Evolutionary conservation across 495 filamentous ascomycete species (phyloP), one percentile per base, ranked within the genome.

Genomic region (Astrocystis sublimbata): DNA sequence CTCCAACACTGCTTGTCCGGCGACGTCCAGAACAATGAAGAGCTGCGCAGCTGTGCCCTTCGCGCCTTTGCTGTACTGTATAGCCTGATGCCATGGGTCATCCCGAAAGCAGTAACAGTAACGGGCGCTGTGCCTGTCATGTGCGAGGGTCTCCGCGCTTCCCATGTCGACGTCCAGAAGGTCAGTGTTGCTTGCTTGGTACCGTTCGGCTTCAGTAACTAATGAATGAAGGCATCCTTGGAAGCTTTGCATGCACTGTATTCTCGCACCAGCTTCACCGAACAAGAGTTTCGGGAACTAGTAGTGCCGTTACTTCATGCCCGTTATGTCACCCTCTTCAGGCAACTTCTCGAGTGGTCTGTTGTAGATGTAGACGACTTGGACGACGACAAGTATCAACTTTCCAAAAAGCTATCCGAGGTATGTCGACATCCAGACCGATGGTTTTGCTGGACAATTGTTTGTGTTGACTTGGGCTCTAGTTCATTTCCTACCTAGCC

Each of bases 391-490:
- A 93, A 92, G 71, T 98, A 98, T 71, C 83, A 90, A 35, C 86
- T 98, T 65, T 86, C 89, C 21, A 97, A 97, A 78, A 96, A 93
- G 76, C 85, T 98, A 38, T 92, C 93, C 4, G 94, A 98, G 86
- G 91, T 91, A 79, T 71, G 73, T 61, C 30, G 30, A 10, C n/a
- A n/a, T n/a, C n/a, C n/a, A n/a, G 33, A 40, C 56, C 6, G 24
- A 13, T n/a, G 19, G 43, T 21, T 40, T 21, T 41, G 57, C 1
- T 43, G 38, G 61, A n/a, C n/a, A n/a, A n/a, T n/a, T n/a, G n/a
- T 23, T 33, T 49, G 33, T 62, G 46, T 66, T 77, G 50, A 75
- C 62, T 30, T 13, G 2, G 35, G 31, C 19, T 52, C 31, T 55
- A 93, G 90, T 86, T 96, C 79, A 81, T 96, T 21, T 91, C 92